These are phyloP conservation scores for Colletotrichum phormii DNA, from an alignment of 2,329 filamentous ascomycete genomes.

Conservation along the genomic window DNA sequence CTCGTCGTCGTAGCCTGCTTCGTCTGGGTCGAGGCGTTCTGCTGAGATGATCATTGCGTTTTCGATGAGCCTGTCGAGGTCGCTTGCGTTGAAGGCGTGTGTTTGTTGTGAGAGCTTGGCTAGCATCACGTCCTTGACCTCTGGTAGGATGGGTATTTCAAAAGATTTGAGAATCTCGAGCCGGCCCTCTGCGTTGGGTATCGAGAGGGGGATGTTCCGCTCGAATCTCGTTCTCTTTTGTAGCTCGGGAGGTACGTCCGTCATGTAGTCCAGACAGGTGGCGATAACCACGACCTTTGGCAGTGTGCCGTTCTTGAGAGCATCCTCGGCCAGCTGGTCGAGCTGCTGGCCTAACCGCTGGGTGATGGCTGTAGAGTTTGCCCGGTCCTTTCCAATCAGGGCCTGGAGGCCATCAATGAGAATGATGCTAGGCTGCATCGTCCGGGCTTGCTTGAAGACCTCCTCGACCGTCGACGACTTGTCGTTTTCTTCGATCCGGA, in stretches of 20 bases:
- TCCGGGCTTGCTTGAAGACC: slow-evolving; percentile 75
- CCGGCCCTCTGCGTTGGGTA: slow-evolving; percentile 78
- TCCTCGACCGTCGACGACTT: slow-evolving; percentile 72
- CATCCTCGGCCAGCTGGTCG: slow-evolving; percentile 60
- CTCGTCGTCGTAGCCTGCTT: slow-evolving; percentile 38
- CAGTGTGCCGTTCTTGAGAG: slow-evolving; percentile 49
- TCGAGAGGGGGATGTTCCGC: slow-evolving; percentile 77
- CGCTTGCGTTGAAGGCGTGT: slow-evolving; percentile 87
- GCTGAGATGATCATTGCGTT: slow-evolving; percentile 47
- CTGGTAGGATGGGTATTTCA: slow-evolving; percentile 57
- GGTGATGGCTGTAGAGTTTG: slow-evolving; percentile 62
- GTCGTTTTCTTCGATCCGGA: slow-evolving; percentile 67
- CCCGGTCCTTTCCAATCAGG: slow-evolving; percentile 71
- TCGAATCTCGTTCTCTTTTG: slow-evolving; percentile 74
- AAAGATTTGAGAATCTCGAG: slow-evolving; percentile 79
- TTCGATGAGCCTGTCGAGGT: slow-evolving; percentile 74
- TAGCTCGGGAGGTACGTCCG: slow-evolving; percentile 78
- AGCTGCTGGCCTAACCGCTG: slow-evolving; percentile 66
- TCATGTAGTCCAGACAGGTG: slow-evolving; percentile 76
- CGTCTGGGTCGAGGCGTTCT: slow-evolving; percentile 45
- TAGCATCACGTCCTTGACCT: slow-evolving; percentile 64
- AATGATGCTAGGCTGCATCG: slow-evolving; percentile 79
- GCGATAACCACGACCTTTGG: slow-evolving; percentile 79
- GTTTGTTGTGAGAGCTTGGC: slow-evolving; percentile 77
- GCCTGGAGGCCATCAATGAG: slow-evolving; percentile 83